Evolutionary conservation across 2,329 filamentous ascomycete genomes (phyloP), one percentile per base, ranked within the genome.

Genomic region (Sarocladium kiliense): DNA sequence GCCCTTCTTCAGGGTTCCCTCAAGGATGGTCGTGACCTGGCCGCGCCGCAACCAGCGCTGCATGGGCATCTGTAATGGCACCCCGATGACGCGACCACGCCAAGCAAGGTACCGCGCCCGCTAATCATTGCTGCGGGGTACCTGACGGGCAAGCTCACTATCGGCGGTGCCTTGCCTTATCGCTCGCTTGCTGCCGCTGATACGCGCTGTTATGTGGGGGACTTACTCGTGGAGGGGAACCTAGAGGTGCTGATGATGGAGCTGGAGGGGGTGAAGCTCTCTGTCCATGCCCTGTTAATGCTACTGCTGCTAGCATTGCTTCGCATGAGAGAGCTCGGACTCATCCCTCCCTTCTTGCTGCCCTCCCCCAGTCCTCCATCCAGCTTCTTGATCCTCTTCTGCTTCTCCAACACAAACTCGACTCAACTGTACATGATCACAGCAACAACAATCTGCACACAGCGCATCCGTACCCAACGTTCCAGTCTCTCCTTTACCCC

Each of bases 131-230:
- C n/a, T n/a, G 16, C 27, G 30, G 7, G 47, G 47, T 51, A 51
- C 27, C 47, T 21, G 23, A 47, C 19, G 14, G 9, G 5, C 44
- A 21, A 21, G 5, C 11, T 18, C 10, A 3, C 27, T 36, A 25
- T 44, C 47, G 36, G 30, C 18, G 47, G 47, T 51, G 47, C 47
- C 47, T 51, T 51, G 47, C 47, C 47, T 51, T 51, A 51, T 36
- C 47, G 47, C 47, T 23, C 19, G 7, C 19, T 18, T n/a, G 11
- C 39, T 19, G 47, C 47, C 30, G 47, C 47, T 51, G 47, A 51
- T 51, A 51, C 25, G 44, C 44, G 44, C 41, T 10, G 9, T 5
- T 19, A 23, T 27, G 44, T 10, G 21, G n/a, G 21, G 6, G 21
- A 6, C 10, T 9, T 10, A 16, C 18, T n/a, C 19, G 44, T 47